Conservation (phyloP, 2,329 filamentous ascomycete genomes). For the Fusarium xyrophilum region DNA sequence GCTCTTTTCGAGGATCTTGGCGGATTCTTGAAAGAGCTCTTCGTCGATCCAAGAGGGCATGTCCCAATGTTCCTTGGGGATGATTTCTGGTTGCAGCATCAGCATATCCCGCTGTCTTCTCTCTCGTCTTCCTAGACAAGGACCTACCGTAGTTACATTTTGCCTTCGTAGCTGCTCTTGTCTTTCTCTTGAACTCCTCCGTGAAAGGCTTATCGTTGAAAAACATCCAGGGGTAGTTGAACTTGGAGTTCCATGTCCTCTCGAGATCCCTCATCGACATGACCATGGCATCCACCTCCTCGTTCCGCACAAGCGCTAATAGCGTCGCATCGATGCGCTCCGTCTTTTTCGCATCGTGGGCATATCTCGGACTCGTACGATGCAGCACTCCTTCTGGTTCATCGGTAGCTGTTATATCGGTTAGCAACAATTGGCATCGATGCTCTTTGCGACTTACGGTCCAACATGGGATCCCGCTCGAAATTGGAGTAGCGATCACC, state of each 20-base stretch:
- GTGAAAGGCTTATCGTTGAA: constrained; percentile 96
- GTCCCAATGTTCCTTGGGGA: constrained; percentile 95
- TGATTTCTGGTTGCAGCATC: constrained; percentile 66
- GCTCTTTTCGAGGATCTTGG: constrained; percentile 80
- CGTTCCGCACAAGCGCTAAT: constrained; percentile 89
- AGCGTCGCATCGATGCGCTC: constrained; percentile 93
- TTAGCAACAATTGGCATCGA: constrained; percentile 17
- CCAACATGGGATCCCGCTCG: constrained; percentile 82
- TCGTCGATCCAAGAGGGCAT: constrained; percentile 90
- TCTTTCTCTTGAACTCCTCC: constrained; percentile 88
- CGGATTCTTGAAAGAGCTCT: constrained; percentile 84
- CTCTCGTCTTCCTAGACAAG: not conserved
- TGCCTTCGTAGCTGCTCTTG: constrained; percentile 82
- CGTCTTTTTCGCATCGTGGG: constrained; percentile 74
- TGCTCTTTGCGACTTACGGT: constrained; percentile 66
- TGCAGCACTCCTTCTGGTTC: constrained; percentile 82
- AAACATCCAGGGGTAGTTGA: constrained; percentile 99
- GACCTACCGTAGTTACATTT: constrained; percentile 79
- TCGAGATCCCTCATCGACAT: constrained; percentile 91
- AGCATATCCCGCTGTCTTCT: not conserved
- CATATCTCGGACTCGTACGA: constrained; percentile 78
- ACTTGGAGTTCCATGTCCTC: constrained; percentile 95
- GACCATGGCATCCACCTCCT: constrained; percentile 83
- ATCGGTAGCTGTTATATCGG: constrained; percentile 67
- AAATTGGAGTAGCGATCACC: constrained; percentile 61